Conservation (phyloP, 2,329 filamentous ascomycete genomes). For the Cladophialophora immunda region DNA sequence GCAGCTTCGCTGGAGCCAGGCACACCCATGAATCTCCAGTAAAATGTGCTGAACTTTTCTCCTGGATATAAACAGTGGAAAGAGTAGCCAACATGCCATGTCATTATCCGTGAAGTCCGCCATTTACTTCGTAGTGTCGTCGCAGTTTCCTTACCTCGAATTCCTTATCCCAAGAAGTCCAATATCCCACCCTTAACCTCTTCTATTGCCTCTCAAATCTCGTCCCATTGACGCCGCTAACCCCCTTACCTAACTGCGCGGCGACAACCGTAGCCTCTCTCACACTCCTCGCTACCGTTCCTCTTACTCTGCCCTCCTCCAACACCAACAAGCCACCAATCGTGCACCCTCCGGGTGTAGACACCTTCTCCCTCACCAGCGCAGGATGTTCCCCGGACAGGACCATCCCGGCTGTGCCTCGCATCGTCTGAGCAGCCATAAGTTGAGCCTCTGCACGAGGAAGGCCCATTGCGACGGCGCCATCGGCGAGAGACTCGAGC, state of each 20-base stretch:
- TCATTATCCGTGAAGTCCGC: background rate
- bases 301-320: constrained; percentile 81
- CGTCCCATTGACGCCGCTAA: constrained; percentile 41
- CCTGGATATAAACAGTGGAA: background rate
- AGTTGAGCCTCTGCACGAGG: constrained; percentile 66
- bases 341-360: constrained; percentile 69
- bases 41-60: background rate
- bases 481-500: constrained; percentile 68
- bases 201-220: constrained; percentile 33
- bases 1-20: background rate
- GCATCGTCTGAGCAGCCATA: constrained; percentile 71
- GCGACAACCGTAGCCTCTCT: constrained; percentile 68
- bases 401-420: constrained; percentile 66
- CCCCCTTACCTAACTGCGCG: constrained; percentile 56
- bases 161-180: background rate
- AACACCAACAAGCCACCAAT: constrained; percentile 68
- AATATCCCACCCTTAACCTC: background rate
- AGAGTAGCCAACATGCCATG: background rate
- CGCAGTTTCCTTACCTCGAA: background rate
- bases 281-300: constrained; percentile 72
- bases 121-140: background rate
- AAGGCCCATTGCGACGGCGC: constrained; percentile 69
- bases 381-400: constrained; percentile 68
- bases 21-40: background rate
- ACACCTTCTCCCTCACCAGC: constrained; percentile 67